phyloP scores from a whole-genome alignment of 2,329 filamentous ascomycete genomes.

The Paraphoma chrysanthemicola region DNA sequence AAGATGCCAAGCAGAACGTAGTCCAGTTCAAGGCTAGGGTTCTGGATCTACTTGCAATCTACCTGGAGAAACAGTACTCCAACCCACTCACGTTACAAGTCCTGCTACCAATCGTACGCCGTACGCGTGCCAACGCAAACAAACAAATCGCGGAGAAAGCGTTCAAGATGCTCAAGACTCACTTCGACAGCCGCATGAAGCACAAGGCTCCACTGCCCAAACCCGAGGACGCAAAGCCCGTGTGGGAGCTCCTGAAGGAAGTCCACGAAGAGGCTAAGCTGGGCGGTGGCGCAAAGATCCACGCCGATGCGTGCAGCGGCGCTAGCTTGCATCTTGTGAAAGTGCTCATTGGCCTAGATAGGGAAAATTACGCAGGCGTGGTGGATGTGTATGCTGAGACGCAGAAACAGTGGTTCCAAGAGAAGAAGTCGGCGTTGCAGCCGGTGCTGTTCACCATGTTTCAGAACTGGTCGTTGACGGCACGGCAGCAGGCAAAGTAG shows the following conservation, averaged over 20 bases:
- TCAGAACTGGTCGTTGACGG: slow-evolving; percentile 51
- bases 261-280: slow-evolving; percentile 73
- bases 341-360: slow-evolving; percentile 61
- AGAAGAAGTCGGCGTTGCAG: slow-evolving; percentile 52
- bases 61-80: slow-evolving; percentile 77
- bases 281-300: slow-evolving; percentile 70
- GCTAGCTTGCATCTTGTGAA: slow-evolving; percentile 73
- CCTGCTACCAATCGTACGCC: slow-evolving; percentile 76
- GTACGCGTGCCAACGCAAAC: slow-evolving; percentile 77
- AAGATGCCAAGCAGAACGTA: slow-evolving; percentile 86
- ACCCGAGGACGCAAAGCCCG: slow-evolving; percentile 52
- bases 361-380: slow-evolving; percentile 45
- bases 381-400: slow-evolving; percentile 52
- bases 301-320: slow-evolving; percentile 76
- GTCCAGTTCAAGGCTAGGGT: slow-evolving; percentile 95
- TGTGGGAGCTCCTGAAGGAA: slow-evolving; percentile 66
- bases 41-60: slow-evolving; percentile 85
- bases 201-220: slow-evolving; percentile 54
- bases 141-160: slow-evolving; percentile 79
- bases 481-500: slow-evolving; percentile 35
- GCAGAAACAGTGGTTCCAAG: slow-evolving; percentile 52
- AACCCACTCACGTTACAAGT: slow-evolving; percentile 72
- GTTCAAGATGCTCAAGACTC: slow-evolving; percentile 73
- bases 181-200: slow-evolving; percentile 68
- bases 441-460: slow-evolving; percentile 56